Conservation (phyloP, 2,329 filamentous ascomycete species). For the Diaporthe caulivora region DNA sequence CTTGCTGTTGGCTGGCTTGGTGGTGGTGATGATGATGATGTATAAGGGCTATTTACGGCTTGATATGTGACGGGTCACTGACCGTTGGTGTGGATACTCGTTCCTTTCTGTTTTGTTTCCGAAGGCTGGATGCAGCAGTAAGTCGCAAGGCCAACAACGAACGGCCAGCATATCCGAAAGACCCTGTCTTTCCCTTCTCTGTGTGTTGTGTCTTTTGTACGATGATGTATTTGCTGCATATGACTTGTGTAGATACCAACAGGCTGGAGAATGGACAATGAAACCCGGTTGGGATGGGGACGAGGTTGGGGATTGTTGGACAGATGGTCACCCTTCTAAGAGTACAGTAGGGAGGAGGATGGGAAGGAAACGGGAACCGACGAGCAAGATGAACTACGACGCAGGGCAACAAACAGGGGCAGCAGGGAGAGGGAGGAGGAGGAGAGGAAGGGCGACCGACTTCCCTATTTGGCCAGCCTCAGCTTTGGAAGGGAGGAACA, state of each 20-base stretch:
- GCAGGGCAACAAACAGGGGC: background rate
- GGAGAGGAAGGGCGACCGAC: background rate
- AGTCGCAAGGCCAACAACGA: slow-evolving; percentile 14
- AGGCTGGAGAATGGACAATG: slow-evolving; percentile 28
- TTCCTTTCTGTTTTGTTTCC: background rate
- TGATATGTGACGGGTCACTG: slow-evolving; percentile 2
- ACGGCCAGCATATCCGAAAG: slow-evolving; percentile 14
- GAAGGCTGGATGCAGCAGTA: background rate
- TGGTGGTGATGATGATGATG: slow-evolving; percentile 13
- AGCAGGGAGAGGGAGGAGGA: slow-evolving; percentile 9
- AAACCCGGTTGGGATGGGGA: background rate
- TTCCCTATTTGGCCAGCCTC: slow-evolving; percentile 26
- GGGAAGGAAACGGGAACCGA: background rate
- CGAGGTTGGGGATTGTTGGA: background rate
- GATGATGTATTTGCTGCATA: slow-evolving; percentile 42
- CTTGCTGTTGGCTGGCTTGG: background rate
- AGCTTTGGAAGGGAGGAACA: slow-evolving; percentile 23
- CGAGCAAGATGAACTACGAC: slow-evolving; percentile 5
- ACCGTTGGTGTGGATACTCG: slow-evolving; percentile 23
- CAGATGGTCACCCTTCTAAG: slow-evolving; percentile 1
- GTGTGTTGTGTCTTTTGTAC: slow-evolving; percentile 25
- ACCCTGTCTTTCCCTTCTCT: background rate
- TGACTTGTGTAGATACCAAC: slow-evolving; percentile 34
- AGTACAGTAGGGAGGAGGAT: background rate
- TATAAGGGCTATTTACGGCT: slow-evolving; percentile 34